phyloP scores from a whole-genome alignment of 2,329 filamentous ascomycete species.

The Sporothrix pseudoabietina region DNA sequence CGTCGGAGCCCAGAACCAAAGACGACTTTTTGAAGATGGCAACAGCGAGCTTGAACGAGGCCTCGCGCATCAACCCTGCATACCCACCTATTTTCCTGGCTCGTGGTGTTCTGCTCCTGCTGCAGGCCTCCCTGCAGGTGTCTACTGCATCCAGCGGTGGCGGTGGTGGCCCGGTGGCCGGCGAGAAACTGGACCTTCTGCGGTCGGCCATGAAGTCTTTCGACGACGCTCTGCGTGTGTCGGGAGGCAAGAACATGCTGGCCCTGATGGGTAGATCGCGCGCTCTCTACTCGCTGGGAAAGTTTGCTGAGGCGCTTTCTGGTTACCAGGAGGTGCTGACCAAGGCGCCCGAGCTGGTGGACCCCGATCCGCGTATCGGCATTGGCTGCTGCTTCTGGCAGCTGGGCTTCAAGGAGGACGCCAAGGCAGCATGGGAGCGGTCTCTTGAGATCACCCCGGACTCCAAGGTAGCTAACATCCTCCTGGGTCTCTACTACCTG shows the following conservation, averaged over 20 bases:
- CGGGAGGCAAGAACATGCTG: constrained; percentile 85
- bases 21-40: constrained; percentile 89
- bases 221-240: constrained; percentile 86
- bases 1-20: constrained; percentile 81
- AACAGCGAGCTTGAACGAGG: constrained; percentile 91
- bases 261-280: constrained; percentile 88
- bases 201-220: constrained; percentile 89
- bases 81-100: constrained; percentile 91
- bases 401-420: constrained; percentile 89
- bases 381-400: constrained; percentile 98
- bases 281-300: constrained; percentile 81
- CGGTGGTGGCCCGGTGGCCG: constrained; percentile 57
- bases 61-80: constrained; percentile 88
- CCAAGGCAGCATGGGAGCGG: constrained; percentile 86
- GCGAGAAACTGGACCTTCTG: constrained; percentile 75
- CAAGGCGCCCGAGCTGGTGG: constrained; percentile 82
- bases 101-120: constrained; percentile 82
- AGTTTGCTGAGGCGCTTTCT: constrained; percentile 79
- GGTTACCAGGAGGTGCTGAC: constrained; percentile 84
- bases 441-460: constrained; percentile 77
- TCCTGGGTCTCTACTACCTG: constrained; percentile 87
- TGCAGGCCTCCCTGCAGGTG: constrained; percentile 81
- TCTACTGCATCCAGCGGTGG: constrained; percentile 68
- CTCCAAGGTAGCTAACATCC: constrained; percentile 86
- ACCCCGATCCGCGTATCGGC: constrained; percentile 93